Evolutionary conservation across 75 land plant species (phyloP).

Genomic region (Selaginella moellendorffii): DNA sequence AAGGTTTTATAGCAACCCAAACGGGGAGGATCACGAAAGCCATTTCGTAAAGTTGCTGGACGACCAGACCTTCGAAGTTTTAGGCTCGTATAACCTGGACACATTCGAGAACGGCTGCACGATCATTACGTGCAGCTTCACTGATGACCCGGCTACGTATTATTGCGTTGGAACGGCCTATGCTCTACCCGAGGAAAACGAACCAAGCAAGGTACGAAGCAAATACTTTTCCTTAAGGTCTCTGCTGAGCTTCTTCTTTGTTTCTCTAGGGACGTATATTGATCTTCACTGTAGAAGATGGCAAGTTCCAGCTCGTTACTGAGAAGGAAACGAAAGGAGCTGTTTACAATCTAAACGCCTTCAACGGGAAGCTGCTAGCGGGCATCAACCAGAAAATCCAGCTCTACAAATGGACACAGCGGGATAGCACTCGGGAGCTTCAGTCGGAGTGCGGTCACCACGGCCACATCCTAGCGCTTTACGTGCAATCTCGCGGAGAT

Average conservation of each 20-base stretch:
- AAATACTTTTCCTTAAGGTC: no score
- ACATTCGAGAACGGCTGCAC: conserved; percentile 87
- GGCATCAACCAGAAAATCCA: conserved; percentile 97
- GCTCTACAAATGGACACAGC: conserved; percentile 84
- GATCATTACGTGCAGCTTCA: conserved; percentile 84
- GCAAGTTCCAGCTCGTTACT: conserved; percentile 46
- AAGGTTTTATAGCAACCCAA: conserved; percentile 31
- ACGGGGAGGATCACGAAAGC: conserved; percentile 71
- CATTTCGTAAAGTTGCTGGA: conserved; percentile 84
- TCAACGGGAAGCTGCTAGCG: conserved; percentile 93
- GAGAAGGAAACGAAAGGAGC: conserved; percentile 99
- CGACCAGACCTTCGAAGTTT: conserved; percentile 87
- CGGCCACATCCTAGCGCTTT: conserved; percentile 93
- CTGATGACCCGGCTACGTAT: conserved; percentile 80
- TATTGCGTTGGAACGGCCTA: conserved; percentile 96
- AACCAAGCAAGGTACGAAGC: conserved; percentile 90
- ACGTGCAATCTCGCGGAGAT: conserved; percentile 95
- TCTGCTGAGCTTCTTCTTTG: conserved; percentile 46
- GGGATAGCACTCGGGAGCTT: conserved; percentile 66
- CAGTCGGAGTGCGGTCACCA: conserved; percentile 97
- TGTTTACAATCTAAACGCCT: conserved; percentile 88
- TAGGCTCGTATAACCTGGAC: conserved; percentile 66
- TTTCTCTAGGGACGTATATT: conserved; percentile 70
- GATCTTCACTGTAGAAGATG: conserved; percentile 58
- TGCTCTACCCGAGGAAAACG: conserved; percentile 91